Evolutionary conservation across 1,284 basidiomycete genomes (phyloP), one percentile per base, ranked within the genome.

Genomic region (Cutaneotrichosporon curvatum): DNA sequence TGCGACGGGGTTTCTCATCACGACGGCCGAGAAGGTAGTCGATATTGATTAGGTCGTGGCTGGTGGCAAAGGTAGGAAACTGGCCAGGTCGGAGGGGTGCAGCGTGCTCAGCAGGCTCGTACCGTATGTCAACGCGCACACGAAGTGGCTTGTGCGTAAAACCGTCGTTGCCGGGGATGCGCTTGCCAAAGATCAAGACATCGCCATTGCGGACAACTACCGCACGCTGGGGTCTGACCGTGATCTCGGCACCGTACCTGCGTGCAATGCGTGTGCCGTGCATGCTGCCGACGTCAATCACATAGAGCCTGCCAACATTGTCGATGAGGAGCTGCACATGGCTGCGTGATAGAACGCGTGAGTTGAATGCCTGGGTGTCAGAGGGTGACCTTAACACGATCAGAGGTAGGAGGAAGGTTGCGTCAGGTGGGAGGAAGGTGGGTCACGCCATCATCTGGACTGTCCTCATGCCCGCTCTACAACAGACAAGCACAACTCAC

Each of bases 141-240:
- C 39, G 36, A 7, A 46, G 15, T 1, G 45, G 47, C 23, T 18
- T n/a, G 38, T 49, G 44, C 18, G 32, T 31, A 4, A 43, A 28
- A 15, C 33, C 45, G 28, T 43, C 40, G 19, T 35, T 19, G 23
- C 37, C 31, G 32, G 28, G 15, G 20, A 66, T 51, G 3, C 20
- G 10, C 36, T 58, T 58, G 41, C 64, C 85, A 4, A 66, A 46
- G n/a, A 48, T 37, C 28, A 67, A 50, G 1, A 37, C 32, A 43
- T 65, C 61, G 16, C 50, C 46, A 16, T 67, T 37, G 8, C 45
- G 21, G 2, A 65, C 44, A 32, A 54, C 55, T 16, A 55, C 30
- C 6, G 60, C 59, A 8, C 41, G 23, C 25, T 45, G 28, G 2
- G 45, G 12, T 4, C 19, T n/a, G 34, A 45, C 18, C 23, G 35